Percentiles rank a stretch among this genome's conserved stretches.
These are phyloP conservation scores for Gamarada debralockiae DNA, from an alignment of 495 filamentous ascomycete species.

Conservation along the genomic window DNA sequence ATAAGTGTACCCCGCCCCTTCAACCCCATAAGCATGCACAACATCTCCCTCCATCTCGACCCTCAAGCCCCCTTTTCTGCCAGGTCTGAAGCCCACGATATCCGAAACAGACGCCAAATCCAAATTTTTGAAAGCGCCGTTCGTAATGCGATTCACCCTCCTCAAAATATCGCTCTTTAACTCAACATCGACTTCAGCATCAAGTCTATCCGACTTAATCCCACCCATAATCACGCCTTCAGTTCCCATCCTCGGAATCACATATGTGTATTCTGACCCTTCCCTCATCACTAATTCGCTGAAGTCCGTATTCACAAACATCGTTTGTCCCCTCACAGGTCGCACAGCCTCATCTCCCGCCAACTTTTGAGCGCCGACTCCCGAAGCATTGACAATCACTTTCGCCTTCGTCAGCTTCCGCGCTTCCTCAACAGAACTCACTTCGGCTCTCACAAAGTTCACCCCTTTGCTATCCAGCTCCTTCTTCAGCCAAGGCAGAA, in stretches of 20 bases:
- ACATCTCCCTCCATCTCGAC: conserved; percentile 30
- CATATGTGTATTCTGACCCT: conserved; percentile 45
- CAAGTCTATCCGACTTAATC: conserved; percentile 36
- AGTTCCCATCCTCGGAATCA: conserved; percentile 43
- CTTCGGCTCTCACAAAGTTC: conserved; percentile 22
- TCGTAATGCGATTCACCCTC: conserved; percentile 20
- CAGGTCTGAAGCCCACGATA: conserved; percentile 29
- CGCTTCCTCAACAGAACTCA: conserved; percentile 20
- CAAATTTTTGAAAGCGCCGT: conserved; percentile 12
- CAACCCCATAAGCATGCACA: conserved; percentile 33
- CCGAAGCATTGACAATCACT: conserved; percentile 21
- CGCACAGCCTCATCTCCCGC: conserved; percentile 15
- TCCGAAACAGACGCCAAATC: conserved; percentile 13
- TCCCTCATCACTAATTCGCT: conserved; percentile 26
- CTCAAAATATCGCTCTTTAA: conserved; percentile 20
- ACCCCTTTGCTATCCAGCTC: conserved; percentile 24
- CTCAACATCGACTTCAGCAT: conserved; percentile 17
- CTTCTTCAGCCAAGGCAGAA: conserved; percentile 28
- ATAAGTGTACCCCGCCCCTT: conserved; percentile 29
- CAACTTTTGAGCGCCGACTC: conserved; percentile 15
- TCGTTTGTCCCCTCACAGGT: conserved; percentile 21
- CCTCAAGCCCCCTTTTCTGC: conserved; percentile 28
- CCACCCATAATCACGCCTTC: conserved; percentile 43
- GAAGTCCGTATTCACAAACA: conserved; percentile 22
- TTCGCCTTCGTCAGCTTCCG: conserved; percentile 1